These are phyloP conservation scores for Fraxinus paxiana DNA, from an alignment of 305 asterid species.

Conservation along the genomic window DNA sequence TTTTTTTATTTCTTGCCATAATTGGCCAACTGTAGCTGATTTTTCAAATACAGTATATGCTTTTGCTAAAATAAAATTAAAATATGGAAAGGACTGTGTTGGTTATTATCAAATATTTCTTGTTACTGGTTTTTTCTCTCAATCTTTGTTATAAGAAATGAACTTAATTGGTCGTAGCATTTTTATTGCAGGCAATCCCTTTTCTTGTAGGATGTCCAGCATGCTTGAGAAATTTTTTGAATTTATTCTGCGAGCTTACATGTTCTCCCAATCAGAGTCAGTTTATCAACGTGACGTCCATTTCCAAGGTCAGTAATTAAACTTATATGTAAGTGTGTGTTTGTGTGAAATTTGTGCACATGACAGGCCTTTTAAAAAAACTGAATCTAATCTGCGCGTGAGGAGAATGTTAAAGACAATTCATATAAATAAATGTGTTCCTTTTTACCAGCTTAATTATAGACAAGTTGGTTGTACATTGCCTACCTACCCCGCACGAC, in stretches of 20 bases:
- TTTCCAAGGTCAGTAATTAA: constrained; percentile 54
- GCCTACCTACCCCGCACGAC: neutral
- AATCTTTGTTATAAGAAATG: neutral
- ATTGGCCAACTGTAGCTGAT: neutral
- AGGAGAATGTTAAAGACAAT: neutral
- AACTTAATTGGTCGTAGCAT: constrained; percentile 30
- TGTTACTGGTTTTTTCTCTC: neutral
- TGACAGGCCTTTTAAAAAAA: neutral
- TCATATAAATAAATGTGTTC: neutral
- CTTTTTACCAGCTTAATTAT: neutral
- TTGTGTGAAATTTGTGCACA: neutral
- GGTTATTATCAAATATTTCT: neutral
- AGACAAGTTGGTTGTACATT: neutral
- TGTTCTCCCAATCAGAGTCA: constrained; percentile 98
- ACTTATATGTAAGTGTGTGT: neutral
- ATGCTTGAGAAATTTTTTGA: constrained; percentile 96
- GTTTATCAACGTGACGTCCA: constrained; percentile 85
- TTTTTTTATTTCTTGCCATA: neutral
- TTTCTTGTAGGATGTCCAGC: constrained; percentile 99
- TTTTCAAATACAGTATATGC: neutral
- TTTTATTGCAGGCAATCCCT: constrained; percentile 86
- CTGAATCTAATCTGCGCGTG: neutral
- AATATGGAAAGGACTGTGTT: neutral
- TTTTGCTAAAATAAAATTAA: neutral
- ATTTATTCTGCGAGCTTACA: constrained; percentile 95